These are phyloP conservation scores for Sporormia fimetaria DNA, from an alignment of 495 filamentous ascomycete species.

Conservation along the genomic window DNA sequence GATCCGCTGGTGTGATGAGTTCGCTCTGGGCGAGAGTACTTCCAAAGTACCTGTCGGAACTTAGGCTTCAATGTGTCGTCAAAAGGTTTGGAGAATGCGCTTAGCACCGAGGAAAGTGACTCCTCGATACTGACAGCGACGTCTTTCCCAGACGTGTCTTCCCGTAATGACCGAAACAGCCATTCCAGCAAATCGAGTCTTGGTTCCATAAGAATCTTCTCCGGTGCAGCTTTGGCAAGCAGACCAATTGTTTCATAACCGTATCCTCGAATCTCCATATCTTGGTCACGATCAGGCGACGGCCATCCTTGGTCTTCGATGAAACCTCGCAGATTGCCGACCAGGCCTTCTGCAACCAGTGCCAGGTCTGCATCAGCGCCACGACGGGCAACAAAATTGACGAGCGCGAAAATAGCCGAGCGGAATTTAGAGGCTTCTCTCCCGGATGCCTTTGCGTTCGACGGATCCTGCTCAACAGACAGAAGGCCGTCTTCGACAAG, in stretches of 20 bases:
- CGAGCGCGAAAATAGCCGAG: conserved; percentile 75
- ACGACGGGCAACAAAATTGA: conserved; percentile 76
- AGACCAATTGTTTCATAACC: conserved; percentile 70
- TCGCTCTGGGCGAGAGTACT: conserved; percentile 26
- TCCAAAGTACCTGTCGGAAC: conserved; percentile 38
- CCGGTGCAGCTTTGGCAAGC: conserved; percentile 44
- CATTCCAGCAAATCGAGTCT: conserved; percentile 55
- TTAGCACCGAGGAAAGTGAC: conserved; percentile 65
- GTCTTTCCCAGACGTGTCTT: conserved; percentile 61
- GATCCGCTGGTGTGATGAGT: conserved; percentile 17
- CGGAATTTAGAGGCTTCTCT: conserved; percentile 64
- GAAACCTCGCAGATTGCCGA: conserved; percentile 60
- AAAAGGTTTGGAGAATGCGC: conserved; percentile 43
- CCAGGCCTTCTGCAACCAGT: conserved; percentile 55
- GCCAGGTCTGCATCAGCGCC: conserved; percentile 48
- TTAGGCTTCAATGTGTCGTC: conserved; percentile 36
- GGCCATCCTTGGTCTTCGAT: conserved; percentile 80
- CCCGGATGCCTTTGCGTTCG: conserved; percentile 38
- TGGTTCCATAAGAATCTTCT: conserved; percentile 43
- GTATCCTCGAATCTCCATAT: conserved; percentile 33
- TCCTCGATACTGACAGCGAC: conserved; percentile 82
- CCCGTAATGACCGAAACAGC: conserved; percentile 70
- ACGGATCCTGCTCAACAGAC: conserved; percentile 27
- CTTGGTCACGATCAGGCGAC: conserved; percentile 35
- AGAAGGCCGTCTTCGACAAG: conserved; percentile 58